phyloP scores from a whole-genome alignment of 2,329 filamentous ascomycete species.

The Phialophora chinensis region DNA sequence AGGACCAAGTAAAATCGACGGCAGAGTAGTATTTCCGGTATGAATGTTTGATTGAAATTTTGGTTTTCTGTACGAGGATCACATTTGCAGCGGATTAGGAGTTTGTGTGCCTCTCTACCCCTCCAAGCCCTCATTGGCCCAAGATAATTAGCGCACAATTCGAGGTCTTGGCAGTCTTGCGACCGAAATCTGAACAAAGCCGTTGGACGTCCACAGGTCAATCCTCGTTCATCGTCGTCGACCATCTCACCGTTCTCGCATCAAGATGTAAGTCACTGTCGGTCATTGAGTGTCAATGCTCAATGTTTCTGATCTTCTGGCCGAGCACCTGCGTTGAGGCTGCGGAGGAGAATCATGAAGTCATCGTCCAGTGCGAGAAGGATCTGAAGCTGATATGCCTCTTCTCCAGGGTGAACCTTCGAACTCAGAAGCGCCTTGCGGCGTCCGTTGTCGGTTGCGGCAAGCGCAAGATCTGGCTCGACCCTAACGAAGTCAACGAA shows the following conservation, averaged over 20 bases:
- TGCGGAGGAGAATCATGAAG: neutral
- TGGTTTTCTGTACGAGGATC: neutral
- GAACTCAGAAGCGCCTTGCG: slow-evolving; percentile 99
- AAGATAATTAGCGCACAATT: neutral
- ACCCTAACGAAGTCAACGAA: slow-evolving; percentile 98
- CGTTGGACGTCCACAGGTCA: neutral
- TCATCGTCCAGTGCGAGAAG: neutral
- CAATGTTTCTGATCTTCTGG: neutral
- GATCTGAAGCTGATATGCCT: slow-evolving; percentile 11
- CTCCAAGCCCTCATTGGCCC: neutral
- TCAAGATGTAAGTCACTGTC: slow-evolving; percentile 36
- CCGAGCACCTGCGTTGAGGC: neutral
- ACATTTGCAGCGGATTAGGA: neutral
- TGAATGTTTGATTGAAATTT: neutral
- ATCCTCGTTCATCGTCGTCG: slow-evolving; percentile 17
- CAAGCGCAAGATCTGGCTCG: slow-evolving; percentile 99
- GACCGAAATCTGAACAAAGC: neutral
- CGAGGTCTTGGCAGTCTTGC: neutral
- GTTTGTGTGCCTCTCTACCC: neutral
- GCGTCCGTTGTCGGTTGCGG: slow-evolving; percentile 98
- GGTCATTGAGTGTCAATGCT: neutral
- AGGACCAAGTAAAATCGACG: neutral
- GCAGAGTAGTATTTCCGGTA: neutral
- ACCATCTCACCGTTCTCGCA: slow-evolving; percentile 27
- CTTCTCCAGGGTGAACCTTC: slow-evolving; percentile 79